Evolutionary conservation across 1,284 basidiomycete species (phyloP), one percentile per base, ranked within the genome.

Genomic region (Filobasidium uniguttulatum): DNA sequence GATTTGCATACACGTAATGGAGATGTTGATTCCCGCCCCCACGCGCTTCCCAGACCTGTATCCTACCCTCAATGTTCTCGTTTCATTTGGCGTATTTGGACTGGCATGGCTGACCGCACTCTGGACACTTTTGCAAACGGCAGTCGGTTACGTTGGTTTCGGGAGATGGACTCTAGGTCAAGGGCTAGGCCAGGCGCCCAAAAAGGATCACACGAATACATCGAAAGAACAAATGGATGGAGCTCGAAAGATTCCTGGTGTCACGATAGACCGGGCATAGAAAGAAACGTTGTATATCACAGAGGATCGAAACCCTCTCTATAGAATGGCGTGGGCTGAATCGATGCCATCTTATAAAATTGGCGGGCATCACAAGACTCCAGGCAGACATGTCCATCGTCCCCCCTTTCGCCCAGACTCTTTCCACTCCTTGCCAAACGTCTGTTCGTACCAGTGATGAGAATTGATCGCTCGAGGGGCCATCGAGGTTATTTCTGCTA

Each of bases 31-130:
- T 31, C 50, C 71, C 1, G 78, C 85, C 17, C 83, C 83, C 3
- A 59, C 73, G 7, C 79, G 82, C 54, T 84, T 88, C 58, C 90
- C 89, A 0, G 87, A 94, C 63, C 66, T 94, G 44, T 93, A 80
- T 62, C 72, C 83, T 0, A 86, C 93, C 1, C 71, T 90, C 30
- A 93, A 91, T 62, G 81, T 90, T 3, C 74, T 88, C n/a, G 63
- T 91, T 38, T 79, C 80, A 60, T 83, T 82, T 3, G 82, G 80
- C 0, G 77, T 88, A 8, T 91, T 93, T 62, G 74, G 71, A 5
- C 65, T 85, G 17, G 72, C 64, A 2, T 75, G 65, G 60, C 48
- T 71, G 9, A 72, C 70, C 8, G 53, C 41, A n/a, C 12, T 37
- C 1, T 33, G 19, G 26, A 51, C 34, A 36, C 23, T 48, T 29